phyloP scores from a whole-genome alignment of 73 alveolate species.

The Tetrahymena malaccensis region DNA sequence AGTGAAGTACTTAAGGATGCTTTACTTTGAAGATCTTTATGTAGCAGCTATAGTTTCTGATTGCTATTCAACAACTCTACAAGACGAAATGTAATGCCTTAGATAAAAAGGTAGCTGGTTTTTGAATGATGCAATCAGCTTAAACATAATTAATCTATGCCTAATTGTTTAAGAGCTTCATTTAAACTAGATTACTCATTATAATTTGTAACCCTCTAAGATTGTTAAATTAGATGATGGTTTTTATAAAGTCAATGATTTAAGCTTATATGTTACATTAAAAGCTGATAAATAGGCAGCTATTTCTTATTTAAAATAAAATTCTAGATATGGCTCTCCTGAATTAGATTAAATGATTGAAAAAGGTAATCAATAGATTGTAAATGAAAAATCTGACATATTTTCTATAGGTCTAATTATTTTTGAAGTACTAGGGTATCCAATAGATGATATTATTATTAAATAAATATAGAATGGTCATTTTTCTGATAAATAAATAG shows the following conservation, averaged over 20 bases:
- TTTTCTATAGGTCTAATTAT: not conserved
- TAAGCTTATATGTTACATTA: not conserved
- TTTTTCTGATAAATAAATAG: not conserved
- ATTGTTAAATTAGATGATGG: not conserved
- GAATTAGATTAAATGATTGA: not conserved
- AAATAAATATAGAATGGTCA: not conserved
- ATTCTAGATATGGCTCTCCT: not conserved
- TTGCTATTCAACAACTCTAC: not conserved
- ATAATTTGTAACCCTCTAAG: not conserved
- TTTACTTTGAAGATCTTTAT: not conserved
- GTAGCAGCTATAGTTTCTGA: not conserved
- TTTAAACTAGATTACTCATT: not conserved
- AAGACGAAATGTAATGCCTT: not conserved
- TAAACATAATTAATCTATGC: not conserved
- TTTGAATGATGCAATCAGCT: not conserved
- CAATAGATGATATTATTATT: not conserved
- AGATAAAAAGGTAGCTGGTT: not conserved
- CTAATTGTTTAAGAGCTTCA: not conserved
- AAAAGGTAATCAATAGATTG: not conserved
- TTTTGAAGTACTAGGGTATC: not conserved
- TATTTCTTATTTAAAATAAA: not conserved
- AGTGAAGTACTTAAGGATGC: not conserved
- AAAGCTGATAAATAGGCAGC: not conserved
- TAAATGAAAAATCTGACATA: not conserved
- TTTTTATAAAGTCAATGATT: not conserved